Conservation (phyloP, 345 rosid genomes). For the Syzygium aromaticum region DNA sequence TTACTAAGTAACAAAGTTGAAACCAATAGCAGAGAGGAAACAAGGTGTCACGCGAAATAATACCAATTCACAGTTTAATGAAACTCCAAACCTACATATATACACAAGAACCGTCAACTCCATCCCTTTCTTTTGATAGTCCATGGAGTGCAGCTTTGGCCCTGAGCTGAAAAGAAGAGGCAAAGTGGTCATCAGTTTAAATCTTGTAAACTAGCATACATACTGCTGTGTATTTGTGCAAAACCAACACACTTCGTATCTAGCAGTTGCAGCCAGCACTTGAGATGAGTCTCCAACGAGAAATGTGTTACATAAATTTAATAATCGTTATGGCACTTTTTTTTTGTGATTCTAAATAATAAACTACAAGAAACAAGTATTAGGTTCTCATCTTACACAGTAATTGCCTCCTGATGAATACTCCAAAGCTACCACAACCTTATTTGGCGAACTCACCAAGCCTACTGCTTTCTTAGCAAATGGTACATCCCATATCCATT, state of each 20-base stretch:
- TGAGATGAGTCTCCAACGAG: background rate
- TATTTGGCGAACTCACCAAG: background rate
- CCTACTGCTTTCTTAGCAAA: background rate
- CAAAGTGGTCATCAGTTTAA: background rate
- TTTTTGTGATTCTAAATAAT: background rate
- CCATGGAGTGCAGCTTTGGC: constrained; percentile 56
- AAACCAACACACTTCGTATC: background rate
- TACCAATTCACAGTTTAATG: background rate
- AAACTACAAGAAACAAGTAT: background rate
- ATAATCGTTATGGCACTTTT: background rate
- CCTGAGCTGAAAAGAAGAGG: constrained; percentile 40
- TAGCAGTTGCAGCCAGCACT: background rate
- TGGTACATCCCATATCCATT: background rate
- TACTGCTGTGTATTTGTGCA: background rate
- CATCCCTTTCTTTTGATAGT: constrained; percentile 63
- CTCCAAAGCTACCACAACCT: background rate
- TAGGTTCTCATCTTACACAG: background rate
- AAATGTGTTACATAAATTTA: background rate
- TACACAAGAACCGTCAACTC: constrained; percentile 73
- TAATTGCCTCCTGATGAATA: background rate
- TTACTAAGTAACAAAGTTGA: background rate
- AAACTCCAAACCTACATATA: constrained; percentile 48
- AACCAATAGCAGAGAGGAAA: background rate
- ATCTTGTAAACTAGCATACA: background rate
- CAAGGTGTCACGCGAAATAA: background rate